These are phyloP conservation scores for Alternaria sp. DNA, from an alignment of 2,329 filamentous ascomycete genomes.

Conservation along the genomic window DNA sequence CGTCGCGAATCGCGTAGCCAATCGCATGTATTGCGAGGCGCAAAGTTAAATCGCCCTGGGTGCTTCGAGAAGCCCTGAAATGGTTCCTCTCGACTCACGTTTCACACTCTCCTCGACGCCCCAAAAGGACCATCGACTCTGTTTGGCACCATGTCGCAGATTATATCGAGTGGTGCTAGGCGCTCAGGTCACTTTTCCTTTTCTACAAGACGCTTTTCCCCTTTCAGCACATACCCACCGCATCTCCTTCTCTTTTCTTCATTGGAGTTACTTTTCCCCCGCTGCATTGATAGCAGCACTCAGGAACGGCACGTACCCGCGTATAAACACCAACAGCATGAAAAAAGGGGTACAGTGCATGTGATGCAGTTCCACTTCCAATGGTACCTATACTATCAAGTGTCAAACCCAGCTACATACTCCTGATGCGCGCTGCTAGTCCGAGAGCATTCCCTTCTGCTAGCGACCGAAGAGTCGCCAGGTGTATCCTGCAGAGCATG, in stretches of 20 bases:
- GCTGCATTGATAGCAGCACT: background rate
- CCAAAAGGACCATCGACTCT: background rate
- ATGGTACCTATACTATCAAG: background rate
- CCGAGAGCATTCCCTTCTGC: background rate
- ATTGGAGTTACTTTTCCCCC: background rate
- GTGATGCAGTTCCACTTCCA: background rate
- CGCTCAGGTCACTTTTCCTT: background rate
- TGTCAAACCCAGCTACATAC: background rate
- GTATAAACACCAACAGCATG: background rate
- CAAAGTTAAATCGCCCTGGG: slow-evolving; percentile 2
- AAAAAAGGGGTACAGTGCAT: background rate
- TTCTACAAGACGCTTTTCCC: slow-evolving; percentile 1
- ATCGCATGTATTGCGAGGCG: slow-evolving; percentile 4
- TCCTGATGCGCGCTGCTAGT: background rate
- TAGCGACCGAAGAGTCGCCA: background rate
- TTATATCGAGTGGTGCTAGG: background rate
- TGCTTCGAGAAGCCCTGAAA: slow-evolving; percentile 11
- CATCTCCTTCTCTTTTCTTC: background rate
- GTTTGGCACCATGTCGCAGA: slow-evolving; percentile 7
- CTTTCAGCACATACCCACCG: background rate
- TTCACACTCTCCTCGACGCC: background rate
- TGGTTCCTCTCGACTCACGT: slow-evolving; percentile 14
- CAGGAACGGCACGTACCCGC: background rate
- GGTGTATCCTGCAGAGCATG: background rate
- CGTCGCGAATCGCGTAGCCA: slow-evolving; percentile 12